Percentiles rank a stretch among this genome's conserved stretches.
phyloP scores from a whole-genome alignment of 1,139 yeast genomes.

The Saccharomyces hybrid region DNA sequence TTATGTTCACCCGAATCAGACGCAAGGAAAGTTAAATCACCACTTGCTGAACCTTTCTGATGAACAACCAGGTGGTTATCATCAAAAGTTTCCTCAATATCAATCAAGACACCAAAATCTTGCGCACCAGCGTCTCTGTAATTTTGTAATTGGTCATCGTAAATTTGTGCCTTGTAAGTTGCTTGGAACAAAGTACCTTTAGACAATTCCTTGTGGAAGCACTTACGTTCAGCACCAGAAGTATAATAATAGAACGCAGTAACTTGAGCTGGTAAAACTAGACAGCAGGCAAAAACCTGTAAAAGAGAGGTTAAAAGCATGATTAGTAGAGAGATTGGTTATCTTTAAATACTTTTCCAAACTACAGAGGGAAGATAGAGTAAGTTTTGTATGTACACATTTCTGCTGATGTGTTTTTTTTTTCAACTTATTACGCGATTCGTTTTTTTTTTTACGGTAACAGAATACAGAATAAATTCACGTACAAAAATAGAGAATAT shows the following conservation, averaged over 20 bases:
- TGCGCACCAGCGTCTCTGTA: conserved; percentile 39
- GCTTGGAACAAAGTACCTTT: conserved; percentile 56
- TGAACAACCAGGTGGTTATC: conserved; percentile 59
- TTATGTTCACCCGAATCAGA: conserved; percentile 66
- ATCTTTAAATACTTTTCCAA: background rate
- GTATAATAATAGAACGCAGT: conserved; percentile 42
- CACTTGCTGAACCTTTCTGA: conserved; percentile 50
- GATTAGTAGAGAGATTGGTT: background rate
- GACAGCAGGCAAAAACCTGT: conserved; percentile 9
- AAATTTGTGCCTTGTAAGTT: conserved; percentile 50
- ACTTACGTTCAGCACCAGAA: conserved; percentile 50
- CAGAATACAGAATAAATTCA: background rate
- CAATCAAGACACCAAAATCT: conserved; percentile 41
- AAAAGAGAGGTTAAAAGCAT: conserved; percentile 7
- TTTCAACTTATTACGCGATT: background rate
- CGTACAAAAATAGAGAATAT: background rate
- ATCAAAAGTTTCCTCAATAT: conserved; percentile 57
- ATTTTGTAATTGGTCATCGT: conserved; percentile 37
- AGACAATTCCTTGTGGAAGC: conserved; percentile 62
- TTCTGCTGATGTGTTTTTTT: background rate
- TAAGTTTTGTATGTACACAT: background rate
- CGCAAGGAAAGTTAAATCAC: conserved; percentile 63
- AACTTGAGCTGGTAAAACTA: conserved; percentile 21
- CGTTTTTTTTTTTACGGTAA: background rate
- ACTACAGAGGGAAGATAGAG: background rate